Evolutionary conservation across 441 rosid genomes (phyloP), one percentile per base, ranked within the genome.

Genomic region (Rhodomyrtus psidioides): DNA sequence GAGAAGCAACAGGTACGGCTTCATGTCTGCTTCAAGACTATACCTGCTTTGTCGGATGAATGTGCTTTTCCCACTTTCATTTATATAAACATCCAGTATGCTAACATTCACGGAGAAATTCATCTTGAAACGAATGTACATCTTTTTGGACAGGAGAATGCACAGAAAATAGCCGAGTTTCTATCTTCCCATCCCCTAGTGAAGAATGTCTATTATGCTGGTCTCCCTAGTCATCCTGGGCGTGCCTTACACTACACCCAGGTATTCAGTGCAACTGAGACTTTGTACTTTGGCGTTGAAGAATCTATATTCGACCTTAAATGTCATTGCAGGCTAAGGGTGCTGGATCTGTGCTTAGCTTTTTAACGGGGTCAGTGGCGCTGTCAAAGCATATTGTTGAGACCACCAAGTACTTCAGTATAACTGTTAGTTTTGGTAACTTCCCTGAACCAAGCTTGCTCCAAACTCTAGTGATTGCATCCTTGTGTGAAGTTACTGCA

Each of bases 351-450:
- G 98, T 97, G 89, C 92, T 97, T 60, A 96, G 99, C 92, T 96
- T 97, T 90, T 82, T 93, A 85, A 96, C 99, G 21, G 98, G 98
- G 87, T 96, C 98, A 19, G 76, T 95, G 51, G 93, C 94, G 1
- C 94, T 97, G 79, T 97, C 98, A 8, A 97, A 97, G 89, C 97
- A 96, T 85, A 84, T 96, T 86, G 99, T 94, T 51, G 98, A 97
- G 91, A 88, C 93, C 82, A 95, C 99, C 34, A 94, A 95, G 86
- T 94, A 91, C 91, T 97, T 97, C 90, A 95, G 98, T 92, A 94
- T 95, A 70, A 94, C 99, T 53, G 99, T 97, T 89, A 97, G 99
- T 89, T 97, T 96, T 83, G 99, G 99, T 97, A 91, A 95, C 86
- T 56, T 26, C 56, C 30, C 84, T 28, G n/a, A 34, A 19, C 58